Evolutionary conservation across 495 filamentous ascomycete genomes (phyloP).

Genomic region (Niebla homalea): DNA sequence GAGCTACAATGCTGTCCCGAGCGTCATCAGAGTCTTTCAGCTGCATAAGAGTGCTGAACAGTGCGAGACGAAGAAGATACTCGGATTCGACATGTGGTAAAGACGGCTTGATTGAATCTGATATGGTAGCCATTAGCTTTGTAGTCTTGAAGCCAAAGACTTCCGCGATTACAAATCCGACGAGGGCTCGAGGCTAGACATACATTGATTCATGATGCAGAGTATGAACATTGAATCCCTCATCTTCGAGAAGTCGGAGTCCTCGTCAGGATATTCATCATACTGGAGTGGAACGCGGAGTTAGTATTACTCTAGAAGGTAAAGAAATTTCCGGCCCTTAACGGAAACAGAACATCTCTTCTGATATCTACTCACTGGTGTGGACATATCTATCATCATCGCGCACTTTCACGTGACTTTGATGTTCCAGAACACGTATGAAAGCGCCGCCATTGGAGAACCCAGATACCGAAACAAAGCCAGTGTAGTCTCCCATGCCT

Average conservation of each 20-base stretch:
- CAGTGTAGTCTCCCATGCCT: slow-evolving; percentile 23
- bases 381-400: slow-evolving; percentile 33
- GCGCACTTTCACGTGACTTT: slow-evolving; percentile 33
- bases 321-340: too few relatives aligned
- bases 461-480: slow-evolving; percentile 27
- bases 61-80: slow-evolving; percentile 23
- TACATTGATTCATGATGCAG: slow-evolving; percentile 35
- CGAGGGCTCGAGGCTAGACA: slow-evolving; percentile 25
- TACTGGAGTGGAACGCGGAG: too few relatives aligned
- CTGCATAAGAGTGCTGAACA: slow-evolving; percentile 26
- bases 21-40: slow-evolving; percentile 11
- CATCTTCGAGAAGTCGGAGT: slow-evolving; percentile 27
- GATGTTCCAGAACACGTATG: slow-evolving; percentile 37
- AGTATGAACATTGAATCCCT: slow-evolving; percentile 35
- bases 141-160: too few relatives aligned
- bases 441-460: slow-evolving; percentile 26
- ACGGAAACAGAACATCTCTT: too few relatives aligned
- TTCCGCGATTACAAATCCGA: neutral
- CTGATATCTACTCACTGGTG: too few relatives aligned
- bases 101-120: slow-evolving; percentile 19
- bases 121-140: too few relatives aligned
- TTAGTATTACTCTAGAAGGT: too few relatives aligned
- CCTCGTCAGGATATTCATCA: slow-evolving; percentile 19
- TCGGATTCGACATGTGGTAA: slow-evolving; percentile 22
- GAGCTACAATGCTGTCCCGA: slow-evolving; percentile 16